Conservation (phyloP, 2,329 filamentous ascomycete species). For the Dactylellina drechsleri region DNA sequence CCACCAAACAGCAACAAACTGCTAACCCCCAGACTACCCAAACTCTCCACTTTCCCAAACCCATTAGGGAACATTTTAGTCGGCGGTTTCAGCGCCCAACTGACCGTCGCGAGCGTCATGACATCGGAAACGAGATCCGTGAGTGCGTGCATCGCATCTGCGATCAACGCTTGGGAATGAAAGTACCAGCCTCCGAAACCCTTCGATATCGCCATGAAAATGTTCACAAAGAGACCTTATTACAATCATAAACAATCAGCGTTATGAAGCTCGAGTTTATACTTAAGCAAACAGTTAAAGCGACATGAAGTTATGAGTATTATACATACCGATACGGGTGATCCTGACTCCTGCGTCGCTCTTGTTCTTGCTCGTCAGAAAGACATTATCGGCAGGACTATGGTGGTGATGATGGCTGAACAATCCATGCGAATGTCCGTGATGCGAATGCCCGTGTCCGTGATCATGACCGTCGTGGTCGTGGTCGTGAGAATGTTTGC, state of each 20-base stretch:
- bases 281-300: not conserved
- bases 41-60: constrained; percentile 96
- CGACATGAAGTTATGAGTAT: not conserved
- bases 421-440: constrained; percentile 65
- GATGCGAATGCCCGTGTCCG: constrained; percentile 63
- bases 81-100: constrained; percentile 87
- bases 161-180: constrained; percentile 87
- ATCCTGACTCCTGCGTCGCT: constrained; percentile 93
- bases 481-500: constrained; percentile 62
- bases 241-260: constrained; percentile 1
- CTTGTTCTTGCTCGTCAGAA: constrained; percentile 82
- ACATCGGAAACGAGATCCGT: constrained; percentile 96
- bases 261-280: not conserved
- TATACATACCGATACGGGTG: constrained; percentile 72
- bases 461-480: constrained; percentile 59
- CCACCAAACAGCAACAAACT: constrained; percentile 89
- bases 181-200: constrained; percentile 92
- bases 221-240: constrained; percentile 80
- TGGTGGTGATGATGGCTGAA: constrained; percentile 71
- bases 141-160: constrained; percentile 94
- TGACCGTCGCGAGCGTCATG: constrained; percentile 91
- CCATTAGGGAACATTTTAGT: constrained; percentile 85
- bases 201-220: constrained; percentile 93
- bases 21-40: constrained; percentile 92
- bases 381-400: constrained; percentile 86